These are phyloP conservation scores for Malus domestica DNA, from an alignment of 306 rosid genomes.

Conservation along the genomic window ASM211411v1 NC_041798.1:14607501-14608000, in stretches of 20 bases:
- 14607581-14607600: not conserved
- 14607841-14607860: too few relatives aligned
- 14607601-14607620: not conserved
- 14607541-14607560: not conserved
- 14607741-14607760: not conserved
- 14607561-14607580: not conserved
- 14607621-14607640: not conserved
- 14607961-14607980: too few relatives aligned
- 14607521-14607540: not conserved
- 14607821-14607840: too few relatives aligned
- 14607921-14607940: too few relatives aligned
- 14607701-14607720: slow-evolving; percentile 2
- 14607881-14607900: too few relatives aligned
- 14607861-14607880: too few relatives aligned
- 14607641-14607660: not conserved
- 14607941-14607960: too few relatives aligned
- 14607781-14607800: not conserved
- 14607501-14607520: not conserved
- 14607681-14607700: not conserved
- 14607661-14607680: not conserved
- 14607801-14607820: too few relatives aligned
- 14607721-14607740: not conserved
- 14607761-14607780: not conserved
- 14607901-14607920: too few relatives aligned
- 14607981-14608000: too few relatives aligned